Base-by-base conservation (phyloP, 768 basidiomycete species). In the Auricularia cornea region DNA sequence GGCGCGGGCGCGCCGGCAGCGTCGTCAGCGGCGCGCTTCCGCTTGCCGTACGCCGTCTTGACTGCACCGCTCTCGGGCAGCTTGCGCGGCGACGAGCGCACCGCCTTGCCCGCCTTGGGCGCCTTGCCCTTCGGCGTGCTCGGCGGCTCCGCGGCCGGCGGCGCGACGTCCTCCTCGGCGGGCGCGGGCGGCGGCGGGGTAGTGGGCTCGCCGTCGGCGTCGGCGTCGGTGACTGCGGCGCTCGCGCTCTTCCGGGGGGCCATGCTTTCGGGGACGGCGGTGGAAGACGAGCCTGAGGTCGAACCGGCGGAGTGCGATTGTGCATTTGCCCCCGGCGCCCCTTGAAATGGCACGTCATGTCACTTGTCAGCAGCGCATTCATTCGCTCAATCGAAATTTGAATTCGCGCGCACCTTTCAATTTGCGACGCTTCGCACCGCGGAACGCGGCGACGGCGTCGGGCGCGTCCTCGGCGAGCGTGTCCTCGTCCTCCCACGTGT, bases 401-500 rank as follows among this genome's bases (percentile, higher is more conserved):
- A n/a, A n/a, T n/a, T n/a, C n/a, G n/a, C n/a, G n/a, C n/a, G n/a
- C n/a, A n/a, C n/a, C n/a, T n/a, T n/a, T n/a, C n/a, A n/a, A n/a
- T n/a, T n/a, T n/a, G n/a, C n/a, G n/a, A 57, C 54, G 54, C 11
- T 29, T 1, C 10, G 44, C 44, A 6, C 23, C 11, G 20, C 29
- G 12, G 28, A 16, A 87, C 32, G 77, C 80, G 51, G 71, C 64
- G 33, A 88, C 75, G 0, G 73, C 67, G 0, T 33, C 40, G 0
- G 84, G 83, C 8, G 82, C 82, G 70, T 87, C 86, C 59, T 79
- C 73, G 63, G 73, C 54, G 33, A 88, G 74, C 3, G 70, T 70
- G 8, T 56, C 62, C 67, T 80, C 81, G 11, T 79, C 80, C 67
- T 87, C 85, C 86, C 86, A 87, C 31, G 85, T 83, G 11, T 80